Evolutionary conservation across 169 alveolate species (phyloP), one percentile per base, ranked within the genome.

Genomic region (Plasmodium yoelii): DNA sequence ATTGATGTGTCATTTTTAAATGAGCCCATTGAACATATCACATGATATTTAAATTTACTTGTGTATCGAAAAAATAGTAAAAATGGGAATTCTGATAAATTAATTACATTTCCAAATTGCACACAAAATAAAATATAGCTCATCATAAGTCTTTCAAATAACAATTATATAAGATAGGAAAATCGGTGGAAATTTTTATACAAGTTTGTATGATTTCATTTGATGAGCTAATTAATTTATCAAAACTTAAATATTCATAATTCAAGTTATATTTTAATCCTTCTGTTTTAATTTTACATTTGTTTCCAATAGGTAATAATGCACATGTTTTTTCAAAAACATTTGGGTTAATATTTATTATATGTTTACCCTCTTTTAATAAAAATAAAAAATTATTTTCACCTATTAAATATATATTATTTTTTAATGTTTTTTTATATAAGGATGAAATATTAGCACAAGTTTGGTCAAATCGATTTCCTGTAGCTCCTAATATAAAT

Each of bases 391-490:
- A 84, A 63, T 84, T 84, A 69, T 84, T 70, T 63, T 84, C 91
- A 24, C 91, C 91, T 55, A 84, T 61, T 84, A 84, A 69, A 53
- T 84, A 84, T 39, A 84, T 0, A 84, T 53, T 84, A 67, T 51
- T 49, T 69, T 56, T 28, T 12, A 73, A 68, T 7, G 34, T 63
- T 5, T 69, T 69, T 57, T 84, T 84, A 39, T 84, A 84, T 28
- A 84, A 49, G 28, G 70, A 57, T 0, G 73, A 61, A 26, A 84
- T 84, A 69, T 84, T 84, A 69, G 91, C 91, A 28, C 91, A 84
- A n/a, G 91, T 70, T 12, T 84, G 91, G 51, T 84, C 91, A 84
- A 84, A 84, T 34, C 91, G 22, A 51, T 84, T 84, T 68, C 91
- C 91, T 69, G 91, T 84, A 10, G 87, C 91, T 12, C 91, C 91